Base-by-base conservation (phyloP, 352 stramenopile genomes). In the Pythium dissotocum region DNA sequence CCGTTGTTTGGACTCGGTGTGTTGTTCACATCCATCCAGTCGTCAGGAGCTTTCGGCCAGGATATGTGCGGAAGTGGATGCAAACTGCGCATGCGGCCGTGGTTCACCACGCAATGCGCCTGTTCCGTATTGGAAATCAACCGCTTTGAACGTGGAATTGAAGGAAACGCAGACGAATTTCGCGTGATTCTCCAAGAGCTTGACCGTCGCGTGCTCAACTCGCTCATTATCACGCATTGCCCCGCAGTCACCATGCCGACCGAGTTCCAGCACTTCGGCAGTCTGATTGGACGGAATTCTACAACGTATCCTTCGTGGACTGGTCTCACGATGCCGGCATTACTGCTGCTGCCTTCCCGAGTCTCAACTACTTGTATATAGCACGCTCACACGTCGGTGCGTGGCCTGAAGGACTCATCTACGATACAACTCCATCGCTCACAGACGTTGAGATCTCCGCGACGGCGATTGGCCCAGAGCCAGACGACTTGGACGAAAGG, bases 41-140 rank as follows among this genome's bases (percentile, higher is more conserved):
- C 77, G 5, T 80, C 75, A 18, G 67, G 72, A 8, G 44, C 72
- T 18, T 74, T 77, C 58, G 67, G 76, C 48, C 21, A 58, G n/a
- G 48, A 64, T 21, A 38, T 46, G 1, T 85, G 77, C 36, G 63
- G 62, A 6, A 26, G 30, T 10, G 77, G 73, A 0, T 85, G 77
- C 48, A 77, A 81, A 14, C 65, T 85, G 33, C 77, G 65, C 3
- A 83, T 82, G 72, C 69, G 70, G 16, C 77, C 78, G 18, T 87
- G 75, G 78, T 82, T 87, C 57, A 65, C 65, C 0, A 71, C 52
- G 2, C 42, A 77, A 9, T 83, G 77, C 46, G 72, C 72, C 12
- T 87, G 78, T 55, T 82, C 77, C 1, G 77, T 87, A 6, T 58
- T 82, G 48, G 75, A 87, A 42, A 78, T 83, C 36, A 79, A 77